A percentile compares a stretch with the other conserved stretches of the same genome.
Conservation (phyloP, 1,284 basidiomycete genomes). For the Cutaneotrichosporon sp. region DNA sequence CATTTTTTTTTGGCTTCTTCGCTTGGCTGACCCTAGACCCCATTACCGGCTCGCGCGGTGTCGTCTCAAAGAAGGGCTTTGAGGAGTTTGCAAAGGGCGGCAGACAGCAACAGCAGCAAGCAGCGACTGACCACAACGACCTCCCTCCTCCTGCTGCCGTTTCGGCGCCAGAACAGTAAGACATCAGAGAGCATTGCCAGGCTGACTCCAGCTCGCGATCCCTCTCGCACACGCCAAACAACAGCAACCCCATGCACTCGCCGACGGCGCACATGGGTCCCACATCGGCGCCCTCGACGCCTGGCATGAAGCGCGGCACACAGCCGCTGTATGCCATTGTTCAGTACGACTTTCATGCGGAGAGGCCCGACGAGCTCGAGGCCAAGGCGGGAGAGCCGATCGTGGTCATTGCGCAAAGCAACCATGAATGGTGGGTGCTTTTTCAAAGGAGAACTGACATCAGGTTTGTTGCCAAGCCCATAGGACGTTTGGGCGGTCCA, state of each 20-base stretch:
- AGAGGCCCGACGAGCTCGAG: conserved; percentile 92
- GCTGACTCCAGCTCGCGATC: conserved; percentile 5
- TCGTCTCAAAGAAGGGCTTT: conserved; percentile 79
- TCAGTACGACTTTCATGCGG: conserved; percentile 89
- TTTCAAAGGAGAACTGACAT: background rate
- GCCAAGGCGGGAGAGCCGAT: conserved; percentile 91
- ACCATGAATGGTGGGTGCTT: conserved; percentile 48
- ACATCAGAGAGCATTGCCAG: background rate
- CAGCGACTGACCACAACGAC: background rate
- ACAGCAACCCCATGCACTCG: conserved; percentile 5
- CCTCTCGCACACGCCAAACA: background rate
- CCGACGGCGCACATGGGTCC: conserved; percentile 4
- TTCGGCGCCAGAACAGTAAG: background rate
- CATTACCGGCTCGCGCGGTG: conserved; percentile 79
- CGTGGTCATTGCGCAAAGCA: conserved; percentile 56
- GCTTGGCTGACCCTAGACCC: conserved; percentile 56
- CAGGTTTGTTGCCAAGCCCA: conserved; percentile 74
- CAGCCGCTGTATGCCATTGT: conserved; percentile 74
- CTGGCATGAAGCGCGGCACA: conserved; percentile 13
- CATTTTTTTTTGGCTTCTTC: conserved; percentile 5
- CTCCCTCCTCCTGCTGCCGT: background rate
- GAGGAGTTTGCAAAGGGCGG: conserved; percentile 78
- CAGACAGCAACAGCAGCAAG: conserved; percentile 5
- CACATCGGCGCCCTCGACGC: conserved; percentile 7
- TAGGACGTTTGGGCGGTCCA: conserved; percentile 86